A percentile compares a stretch with the other conserved stretches of the same genome.
These are phyloP conservation scores for Penstemon eatonii DNA, from an alignment of 257 asterid genomes.

Conservation along the genomic window DNA sequence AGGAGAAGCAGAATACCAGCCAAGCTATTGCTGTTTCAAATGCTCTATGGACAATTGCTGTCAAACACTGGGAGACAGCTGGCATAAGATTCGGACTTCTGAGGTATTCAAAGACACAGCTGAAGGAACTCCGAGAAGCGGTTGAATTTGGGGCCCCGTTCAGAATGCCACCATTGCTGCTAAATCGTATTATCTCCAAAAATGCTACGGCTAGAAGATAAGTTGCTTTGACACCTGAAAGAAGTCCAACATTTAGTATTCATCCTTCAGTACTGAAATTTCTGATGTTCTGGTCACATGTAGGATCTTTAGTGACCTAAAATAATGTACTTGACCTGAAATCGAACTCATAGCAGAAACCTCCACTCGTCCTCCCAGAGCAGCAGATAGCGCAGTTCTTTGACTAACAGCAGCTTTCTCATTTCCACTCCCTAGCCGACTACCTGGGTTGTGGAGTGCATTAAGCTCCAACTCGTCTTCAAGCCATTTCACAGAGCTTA, in stretches of 20 bases:
- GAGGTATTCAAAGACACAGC: conserved; percentile 93
- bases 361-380: conserved; percentile 94
- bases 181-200: conserved; percentile 91
- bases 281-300: conserved; percentile 24
- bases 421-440: conserved; percentile 87
- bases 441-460: conserved; percentile 98
- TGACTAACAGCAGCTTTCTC: conserved; percentile 95
- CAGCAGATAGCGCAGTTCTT: conserved; percentile 94
- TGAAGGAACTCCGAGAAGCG: conserved; percentile 90
- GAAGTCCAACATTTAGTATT: conserved; percentile 32
- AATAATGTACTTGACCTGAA: conserved; percentile 55
- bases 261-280: conserved; percentile 17
- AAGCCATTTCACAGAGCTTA: conserved; percentile 99
- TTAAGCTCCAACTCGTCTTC: conserved; percentile 99
- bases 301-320: conserved; percentile 19
- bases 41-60: conserved; percentile 87
- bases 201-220: conserved; percentile 98
- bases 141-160: conserved; percentile 67
- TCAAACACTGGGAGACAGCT: conserved; percentile 94
- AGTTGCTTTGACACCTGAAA: conserved; percentile 96
- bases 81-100: conserved; percentile 93
- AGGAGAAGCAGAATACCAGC: conserved; percentile 67
- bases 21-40: conserved; percentile 83
- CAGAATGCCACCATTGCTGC: conserved; percentile 97
- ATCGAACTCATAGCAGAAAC: conserved; percentile 87